phyloP scores from a whole-genome alignment of 257 asterid genomes.

The Ajuga chamaepitys region DNA sequence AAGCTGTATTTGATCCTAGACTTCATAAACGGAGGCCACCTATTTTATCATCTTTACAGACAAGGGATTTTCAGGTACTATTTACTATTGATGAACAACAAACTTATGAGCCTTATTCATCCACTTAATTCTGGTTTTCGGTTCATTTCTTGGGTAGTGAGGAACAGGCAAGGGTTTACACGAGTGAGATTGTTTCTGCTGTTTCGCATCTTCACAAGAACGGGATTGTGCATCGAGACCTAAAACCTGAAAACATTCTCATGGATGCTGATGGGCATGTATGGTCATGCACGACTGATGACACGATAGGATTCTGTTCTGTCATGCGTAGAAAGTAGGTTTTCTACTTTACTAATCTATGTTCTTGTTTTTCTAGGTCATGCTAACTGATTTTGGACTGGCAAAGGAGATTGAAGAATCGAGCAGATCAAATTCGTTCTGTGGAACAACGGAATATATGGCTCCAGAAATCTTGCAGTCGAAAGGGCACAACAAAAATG shows the following conservation, averaged over 20 bases:
- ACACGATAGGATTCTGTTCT: constrained; percentile 11
- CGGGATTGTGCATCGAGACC: constrained; percentile 92
- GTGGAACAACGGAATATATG: constrained; percentile 96
- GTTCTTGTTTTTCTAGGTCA: constrained; percentile 41
- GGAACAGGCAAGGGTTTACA: constrained; percentile 92
- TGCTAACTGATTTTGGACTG: constrained; percentile 90
- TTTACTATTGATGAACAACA: background rate
- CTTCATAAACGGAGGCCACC: constrained; percentile 91
- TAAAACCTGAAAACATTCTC: constrained; percentile 95
- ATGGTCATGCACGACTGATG: constrained; percentile 20
- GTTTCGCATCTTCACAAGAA: constrained; percentile 88
- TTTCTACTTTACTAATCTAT: constrained; percentile 6
- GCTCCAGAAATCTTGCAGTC: constrained; percentile 84
- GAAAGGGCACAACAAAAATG: constrained; percentile 76
- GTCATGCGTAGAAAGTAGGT: background rate
- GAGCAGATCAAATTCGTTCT: constrained; percentile 80
- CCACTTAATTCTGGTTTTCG: constrained; percentile 23
- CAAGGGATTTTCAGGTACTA: constrained; percentile 90
- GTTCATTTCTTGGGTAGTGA: constrained; percentile 50
- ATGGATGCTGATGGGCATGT: constrained; percentile 98
- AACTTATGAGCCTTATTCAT: constrained; percentile 5
- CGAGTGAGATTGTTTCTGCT: constrained; percentile 94
- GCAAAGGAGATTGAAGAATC: constrained; percentile 89
- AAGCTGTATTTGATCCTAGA: constrained; percentile 84
- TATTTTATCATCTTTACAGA: constrained; percentile 90